phyloP scores from a whole-genome alignment of 176 grass and related monocot genomes.

The Puccinellia tenuiflora region DNA sequence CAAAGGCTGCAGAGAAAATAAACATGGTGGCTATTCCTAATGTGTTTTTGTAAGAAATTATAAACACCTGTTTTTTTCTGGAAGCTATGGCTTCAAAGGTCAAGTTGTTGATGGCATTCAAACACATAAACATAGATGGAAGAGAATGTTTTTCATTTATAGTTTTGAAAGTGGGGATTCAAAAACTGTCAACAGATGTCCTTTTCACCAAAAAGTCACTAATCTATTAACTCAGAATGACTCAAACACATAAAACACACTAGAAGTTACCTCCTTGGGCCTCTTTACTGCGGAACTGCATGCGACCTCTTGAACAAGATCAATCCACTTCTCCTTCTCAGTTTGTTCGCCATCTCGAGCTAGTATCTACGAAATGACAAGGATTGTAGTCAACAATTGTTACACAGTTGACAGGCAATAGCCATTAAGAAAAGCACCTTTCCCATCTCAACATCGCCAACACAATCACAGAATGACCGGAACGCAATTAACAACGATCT shows the following conservation, averaged over 20 bases:
- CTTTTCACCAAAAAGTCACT: neutral
- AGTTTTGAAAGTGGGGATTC: neutral
- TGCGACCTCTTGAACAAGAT: slow-evolving; percentile 84
- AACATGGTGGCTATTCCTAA: neutral
- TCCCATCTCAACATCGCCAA: slow-evolving; percentile 91
- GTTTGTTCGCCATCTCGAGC: slow-evolving; percentile 81
- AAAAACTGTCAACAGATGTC: neutral
- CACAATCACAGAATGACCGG: slow-evolving; percentile 97
- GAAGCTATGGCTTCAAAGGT: neutral
- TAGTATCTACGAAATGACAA: slow-evolving; percentile 60
- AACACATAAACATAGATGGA: neutral
- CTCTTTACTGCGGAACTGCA: slow-evolving; percentile 89
- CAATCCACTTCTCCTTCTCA: slow-evolving; percentile 92
- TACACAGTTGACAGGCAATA: slow-evolving; percentile 26
- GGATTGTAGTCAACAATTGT: slow-evolving; percentile 28
- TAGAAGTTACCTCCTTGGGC: slow-evolving; percentile 76
- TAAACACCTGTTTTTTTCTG: neutral
- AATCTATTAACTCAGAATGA: neutral
- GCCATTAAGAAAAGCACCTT: slow-evolving; percentile 50
- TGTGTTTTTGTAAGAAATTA: neutral
- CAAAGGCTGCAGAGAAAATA: neutral
- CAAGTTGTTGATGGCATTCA: neutral
- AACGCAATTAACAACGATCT: slow-evolving; percentile 82
- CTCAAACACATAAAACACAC: slow-evolving; percentile 2
- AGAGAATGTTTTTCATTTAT: neutral